Base-by-base conservation (phyloP, 352 stramenopile species). In the Pythium aristosporum region DNA sequence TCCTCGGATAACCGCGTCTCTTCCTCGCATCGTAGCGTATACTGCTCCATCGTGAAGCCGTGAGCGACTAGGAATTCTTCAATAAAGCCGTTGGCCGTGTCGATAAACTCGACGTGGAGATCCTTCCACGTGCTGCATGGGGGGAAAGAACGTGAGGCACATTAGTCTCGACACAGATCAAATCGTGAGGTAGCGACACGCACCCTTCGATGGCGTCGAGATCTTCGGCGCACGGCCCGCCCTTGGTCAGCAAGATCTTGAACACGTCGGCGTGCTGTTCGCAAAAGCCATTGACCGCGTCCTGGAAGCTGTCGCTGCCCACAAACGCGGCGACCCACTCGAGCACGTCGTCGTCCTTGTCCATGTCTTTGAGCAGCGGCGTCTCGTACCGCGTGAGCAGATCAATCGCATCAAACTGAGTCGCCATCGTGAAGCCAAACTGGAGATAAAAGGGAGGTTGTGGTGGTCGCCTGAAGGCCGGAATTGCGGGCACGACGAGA, bases 311-410 rank as follows among this genome's bases (percentile, higher is more conserved):
- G 30, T 92, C 84, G 58, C 80, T 89, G 49, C 84, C 84, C 32
- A 92, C 77, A 57, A 78, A 88, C 20, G 84, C 82, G 1, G 84
- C 73, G 50, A 92, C 84, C 84, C 84, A 92, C 64, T 92, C 84
- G 41, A 92, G 79, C 43, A 92, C 82, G 61, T 92, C 84, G 50
- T 92, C 84, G 34, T 77, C 77, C 39, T 73, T 60, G 68, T 92
- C 84, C 84, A 92, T 92, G 69, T 92, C 84, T 65, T 91, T 90
- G 44, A 92, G 73, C 55, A 89, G 70, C 53, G 84, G 84, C 68
- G 82, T 89, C 74, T 92, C 81, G 61, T 90, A 92, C 61, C 84
- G 81, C 52, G 77, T 75, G 55, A 92, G 70, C 59, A 92, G 67
- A 57, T 92, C 84, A 44, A 92, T 92, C 39, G 84, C 84, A 61